Conservation (phyloP, 176 grass and related monocot genomes). For the Eragrostis curvula region DNA sequence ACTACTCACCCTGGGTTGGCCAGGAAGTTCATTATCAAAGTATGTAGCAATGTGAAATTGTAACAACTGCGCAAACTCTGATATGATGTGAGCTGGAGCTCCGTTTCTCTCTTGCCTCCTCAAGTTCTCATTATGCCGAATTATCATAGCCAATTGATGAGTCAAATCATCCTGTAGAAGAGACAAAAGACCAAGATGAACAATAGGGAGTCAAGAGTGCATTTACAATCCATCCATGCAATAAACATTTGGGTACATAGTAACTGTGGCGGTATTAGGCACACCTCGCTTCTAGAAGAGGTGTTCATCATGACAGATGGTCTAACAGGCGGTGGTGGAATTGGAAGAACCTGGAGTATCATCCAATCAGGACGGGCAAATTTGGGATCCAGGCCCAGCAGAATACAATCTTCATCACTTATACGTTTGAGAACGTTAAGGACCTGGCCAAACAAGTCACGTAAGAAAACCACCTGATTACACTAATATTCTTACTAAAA, state of each 20-base stretch:
- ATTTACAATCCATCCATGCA: background rate
- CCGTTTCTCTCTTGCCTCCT: constrained; percentile 96
- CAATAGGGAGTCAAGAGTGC: background rate
- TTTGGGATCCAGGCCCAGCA: constrained; percentile 72
- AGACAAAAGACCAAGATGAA: background rate
- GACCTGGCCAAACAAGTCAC: constrained; percentile 57
- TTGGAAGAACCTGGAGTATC: constrained; percentile 95
- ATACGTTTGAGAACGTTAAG: constrained; percentile 96
- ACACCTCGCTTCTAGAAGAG: constrained; percentile 89
- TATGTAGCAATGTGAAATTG: constrained; percentile 99
- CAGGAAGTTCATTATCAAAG: constrained; percentile 98
- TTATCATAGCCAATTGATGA: constrained; percentile 94
- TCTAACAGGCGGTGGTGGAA: constrained; percentile 90
- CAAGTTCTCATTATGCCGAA: constrained; percentile 94
- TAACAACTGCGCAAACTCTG: constrained; percentile 92
- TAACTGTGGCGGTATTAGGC: constrained; percentile 5
- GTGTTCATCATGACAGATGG: constrained; percentile 98
- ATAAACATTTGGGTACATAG: background rate
- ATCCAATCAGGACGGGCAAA: constrained; percentile 90
- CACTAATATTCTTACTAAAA: background rate
- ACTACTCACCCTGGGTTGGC: constrained; percentile 74
- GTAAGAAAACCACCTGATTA: constrained; percentile 29
- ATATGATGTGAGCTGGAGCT: constrained; percentile 93
- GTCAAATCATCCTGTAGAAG: constrained; percentile 89
- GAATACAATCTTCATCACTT: constrained; percentile 86